phyloP scores from a whole-genome alignment of 2,329 filamentous ascomycete species.

The Aspergillus sp. region DNA sequence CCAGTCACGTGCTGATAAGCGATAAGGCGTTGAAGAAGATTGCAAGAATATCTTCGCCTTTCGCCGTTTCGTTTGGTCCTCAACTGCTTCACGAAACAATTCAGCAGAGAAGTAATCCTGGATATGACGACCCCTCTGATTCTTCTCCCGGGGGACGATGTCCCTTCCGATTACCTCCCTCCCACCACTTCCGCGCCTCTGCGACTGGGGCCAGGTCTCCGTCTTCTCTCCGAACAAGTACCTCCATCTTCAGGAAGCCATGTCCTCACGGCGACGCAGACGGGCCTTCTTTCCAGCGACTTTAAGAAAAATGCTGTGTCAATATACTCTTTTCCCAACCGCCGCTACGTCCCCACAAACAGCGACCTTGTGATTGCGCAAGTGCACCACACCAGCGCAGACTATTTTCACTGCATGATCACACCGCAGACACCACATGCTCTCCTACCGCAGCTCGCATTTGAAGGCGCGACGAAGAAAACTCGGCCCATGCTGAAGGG shows the following conservation, averaged over 20 bases:
- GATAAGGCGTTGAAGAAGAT: slow-evolving; percentile 6
- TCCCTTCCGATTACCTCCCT: slow-evolving; percentile 60
- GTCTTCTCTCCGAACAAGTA: slow-evolving; percentile 67
- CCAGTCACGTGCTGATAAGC: slow-evolving; percentile 23
- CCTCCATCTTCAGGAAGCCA: slow-evolving; percentile 51
- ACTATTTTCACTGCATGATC: slow-evolving; percentile 72
- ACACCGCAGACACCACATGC: slow-evolving; percentile 56
- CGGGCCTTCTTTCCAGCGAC: slow-evolving; percentile 31
- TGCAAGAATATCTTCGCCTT: neutral
- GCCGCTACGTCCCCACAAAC: slow-evolving; percentile 67
- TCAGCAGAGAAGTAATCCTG: neutral
- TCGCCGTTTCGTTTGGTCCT: too few relatives aligned
- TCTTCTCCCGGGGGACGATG: slow-evolving; percentile 72
- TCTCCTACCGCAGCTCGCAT: slow-evolving; percentile 77
- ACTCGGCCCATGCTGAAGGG: slow-evolving; percentile 68
- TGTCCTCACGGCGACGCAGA: slow-evolving; percentile 26
- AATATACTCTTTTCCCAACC: slow-evolving; percentile 29
- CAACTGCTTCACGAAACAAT: neutral
- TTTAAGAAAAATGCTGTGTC: slow-evolving; percentile 32
- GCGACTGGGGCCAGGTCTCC: slow-evolving; percentile 74
- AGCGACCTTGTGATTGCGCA: slow-evolving; percentile 86
- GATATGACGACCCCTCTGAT: slow-evolving; percentile 54
- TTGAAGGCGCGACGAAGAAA: slow-evolving; percentile 87
- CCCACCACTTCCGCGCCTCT: slow-evolving; percentile 58
- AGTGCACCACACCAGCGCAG: slow-evolving; percentile 64